Base-by-base conservation (phyloP, 139 green algal species). In the Yamagishiella unicocca region DNA sequence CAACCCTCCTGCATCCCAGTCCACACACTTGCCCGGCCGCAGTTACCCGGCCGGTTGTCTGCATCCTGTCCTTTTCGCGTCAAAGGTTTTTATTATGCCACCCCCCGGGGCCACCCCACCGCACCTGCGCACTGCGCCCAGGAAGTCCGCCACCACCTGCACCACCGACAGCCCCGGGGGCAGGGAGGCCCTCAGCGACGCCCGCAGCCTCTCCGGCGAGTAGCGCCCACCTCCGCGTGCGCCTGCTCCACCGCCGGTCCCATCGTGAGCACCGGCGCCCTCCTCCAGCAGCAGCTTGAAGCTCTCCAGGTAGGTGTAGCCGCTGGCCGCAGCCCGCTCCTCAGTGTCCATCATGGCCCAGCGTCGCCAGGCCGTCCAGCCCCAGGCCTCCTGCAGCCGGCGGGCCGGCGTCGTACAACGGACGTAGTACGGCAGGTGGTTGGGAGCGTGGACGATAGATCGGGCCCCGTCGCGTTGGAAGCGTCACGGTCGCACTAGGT, bases 281-380 rank as follows among this genome's bases (percentile, higher is more conserved):
- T 84, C 77, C 55, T 55, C 22, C 55, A 84, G 77, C 77, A 84
- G 61, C 54, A 84, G 54, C 42, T 84, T 84, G 77, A 84, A 74
- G 3, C 40, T 29, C 77, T 55, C 40, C 55, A 84, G 37, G 77
- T 74, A 84, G 61, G 33, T 45, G 38, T 72, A 84, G 38, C 10
- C 54, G 10, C 77, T n/a, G n/a, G n/a, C 77, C 1, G 25, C 25
- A 0, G 9, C 6, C 4, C 77, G 76, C 54, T 83, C 58, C 0
- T 33, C 29, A 6, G 6, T 12, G 38, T 10, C 0, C 55, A 84
- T 40, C 38, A 27, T 54, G 27, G 0, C 21, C 77, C 77, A 84
- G 55, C 58, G 77, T 3, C 29, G 58, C 77, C 55, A 74, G 0
- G 77, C 77, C 38, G 24, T n/a, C 77, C 77, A 84, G 14, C 77